phyloP scores from a whole-genome alignment of 2,329 filamentous ascomycete genomes.

The Alternaria ethzedia region DNA sequence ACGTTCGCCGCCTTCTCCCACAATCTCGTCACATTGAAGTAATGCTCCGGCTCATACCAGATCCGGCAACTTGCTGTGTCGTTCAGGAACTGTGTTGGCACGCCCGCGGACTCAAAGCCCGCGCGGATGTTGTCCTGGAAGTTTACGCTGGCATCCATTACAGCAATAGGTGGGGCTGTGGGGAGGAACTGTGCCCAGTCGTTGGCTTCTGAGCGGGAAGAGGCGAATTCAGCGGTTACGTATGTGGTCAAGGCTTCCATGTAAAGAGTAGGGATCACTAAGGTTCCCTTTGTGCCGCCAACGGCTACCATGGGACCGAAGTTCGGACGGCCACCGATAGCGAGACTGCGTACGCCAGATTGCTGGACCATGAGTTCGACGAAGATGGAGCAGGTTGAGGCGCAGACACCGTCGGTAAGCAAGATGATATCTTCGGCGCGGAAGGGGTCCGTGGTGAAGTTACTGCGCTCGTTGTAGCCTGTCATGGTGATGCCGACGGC shows the following conservation, averaged over 20 bases:
- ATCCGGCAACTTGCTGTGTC: constrained; percentile 67
- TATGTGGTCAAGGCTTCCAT: constrained; percentile 26
- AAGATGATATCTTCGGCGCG: constrained; percentile 48
- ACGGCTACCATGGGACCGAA: constrained; percentile 52
- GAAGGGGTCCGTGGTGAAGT: constrained; percentile 46
- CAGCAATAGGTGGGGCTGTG: constrained; percentile 28
- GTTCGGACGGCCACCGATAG: constrained; percentile 52
- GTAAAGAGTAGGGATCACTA: constrained; percentile 38
- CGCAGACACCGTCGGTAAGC: constrained; percentile 54
- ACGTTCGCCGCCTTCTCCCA: constrained; percentile 55
- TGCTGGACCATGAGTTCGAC: constrained; percentile 55
- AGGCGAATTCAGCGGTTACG: constrained; percentile 28
- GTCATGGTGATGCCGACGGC: constrained; percentile 38
- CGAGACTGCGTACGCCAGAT: constrained; percentile 50
- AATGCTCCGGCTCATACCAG: constrained; percentile 63
- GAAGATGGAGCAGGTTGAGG: constrained; percentile 56
- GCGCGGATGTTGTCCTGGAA: constrained; percentile 49
- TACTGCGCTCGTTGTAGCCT: constrained; percentile 34
- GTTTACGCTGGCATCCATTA: constrained; percentile 41
- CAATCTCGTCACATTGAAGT: constrained; percentile 58
- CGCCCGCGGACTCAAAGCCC: constrained; percentile 39
- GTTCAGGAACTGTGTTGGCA: constrained; percentile 66
- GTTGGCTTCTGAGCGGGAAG: constrained; percentile 5
- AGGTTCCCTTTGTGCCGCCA: constrained; percentile 54
- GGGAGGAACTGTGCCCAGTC: constrained; percentile 36